Conservation (phyloP, 306 rosid species). For the Prosopis cineraria region DNA sequence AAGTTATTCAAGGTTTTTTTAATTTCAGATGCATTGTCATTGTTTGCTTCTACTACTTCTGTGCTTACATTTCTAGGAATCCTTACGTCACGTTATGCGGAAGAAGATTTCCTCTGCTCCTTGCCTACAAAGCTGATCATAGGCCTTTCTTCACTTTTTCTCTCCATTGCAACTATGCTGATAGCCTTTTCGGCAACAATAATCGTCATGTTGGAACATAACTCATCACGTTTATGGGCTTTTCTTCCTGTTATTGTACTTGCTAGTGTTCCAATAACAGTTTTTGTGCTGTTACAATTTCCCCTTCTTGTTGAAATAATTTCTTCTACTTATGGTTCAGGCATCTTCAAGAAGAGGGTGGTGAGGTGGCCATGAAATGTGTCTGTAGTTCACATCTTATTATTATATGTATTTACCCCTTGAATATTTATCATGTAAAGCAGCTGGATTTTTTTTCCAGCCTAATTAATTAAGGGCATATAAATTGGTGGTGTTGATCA, state of each 20-base stretch:
- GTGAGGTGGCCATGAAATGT: neutral
- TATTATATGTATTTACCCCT: neutral
- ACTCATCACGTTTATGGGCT: neutral
- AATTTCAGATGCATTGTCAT: neutral
- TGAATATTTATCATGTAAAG: too few species aligned
- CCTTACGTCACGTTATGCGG: neutral
- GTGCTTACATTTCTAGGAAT: neutral
- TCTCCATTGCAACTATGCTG: neutral
- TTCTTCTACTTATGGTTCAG: neutral
- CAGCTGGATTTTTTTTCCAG: too few species aligned
- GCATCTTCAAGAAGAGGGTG: neutral
- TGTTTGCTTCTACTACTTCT: neutral
- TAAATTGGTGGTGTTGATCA: too few species aligned
- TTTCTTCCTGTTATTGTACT: neutral
- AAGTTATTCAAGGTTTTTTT: neutral
- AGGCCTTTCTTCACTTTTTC: neutral
- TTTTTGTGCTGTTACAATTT: neutral
- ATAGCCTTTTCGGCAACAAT: neutral
- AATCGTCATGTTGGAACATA: neutral
- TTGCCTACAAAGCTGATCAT: neutral
- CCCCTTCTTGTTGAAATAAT: neutral
- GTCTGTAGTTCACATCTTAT: neutral
- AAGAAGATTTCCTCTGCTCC: neutral
- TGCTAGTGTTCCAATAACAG: neutral
- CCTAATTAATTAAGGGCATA: too few species aligned